Percentiles rank a stretch among this genome's conserved stretches.
Conservation (phyloP, 768 basidiomycete species). For the Lentinula edodes region DNA sequence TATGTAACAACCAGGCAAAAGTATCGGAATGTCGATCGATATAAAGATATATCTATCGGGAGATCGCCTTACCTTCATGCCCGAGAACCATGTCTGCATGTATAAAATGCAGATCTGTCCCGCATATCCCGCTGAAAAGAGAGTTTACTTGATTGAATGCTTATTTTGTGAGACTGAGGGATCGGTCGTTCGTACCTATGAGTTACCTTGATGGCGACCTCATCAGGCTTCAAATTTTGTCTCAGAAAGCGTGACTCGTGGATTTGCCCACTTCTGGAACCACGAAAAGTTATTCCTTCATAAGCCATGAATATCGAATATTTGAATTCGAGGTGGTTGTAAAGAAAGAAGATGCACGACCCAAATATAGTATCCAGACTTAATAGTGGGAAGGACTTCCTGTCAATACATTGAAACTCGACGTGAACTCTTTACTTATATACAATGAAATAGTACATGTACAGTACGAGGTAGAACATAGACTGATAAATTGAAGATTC, state of each 20-base stretch:
- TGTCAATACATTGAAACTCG: too few species aligned
- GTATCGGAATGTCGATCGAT: not conserved
- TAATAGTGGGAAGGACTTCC: too few species aligned
- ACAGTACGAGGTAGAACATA: too few species aligned
- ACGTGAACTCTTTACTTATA: too few species aligned
- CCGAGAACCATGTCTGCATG: constrained; percentile 29
- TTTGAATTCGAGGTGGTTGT: too few species aligned
- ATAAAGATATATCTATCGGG: not conserved
- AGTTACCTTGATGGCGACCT: constrained; percentile 3
- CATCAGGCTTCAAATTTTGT: not conserved
- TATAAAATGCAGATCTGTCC: constrained; percentile 31
- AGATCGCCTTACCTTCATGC: constrained; percentile 25
- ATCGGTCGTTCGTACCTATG: not conserved
- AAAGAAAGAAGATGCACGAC: too few species aligned
- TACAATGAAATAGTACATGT: too few species aligned
- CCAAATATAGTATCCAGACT: too few species aligned
- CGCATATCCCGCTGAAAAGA: constrained; percentile 23
- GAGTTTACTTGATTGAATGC: not conserved
- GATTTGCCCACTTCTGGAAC: not conserved
- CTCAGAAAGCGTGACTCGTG: not conserved
- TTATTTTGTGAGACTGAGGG: not conserved
- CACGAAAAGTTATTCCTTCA: constrained; percentile 7
- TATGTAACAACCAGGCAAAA: not conserved
- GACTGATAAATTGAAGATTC: too few species aligned
- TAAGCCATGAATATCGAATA: not conserved